phyloP scores from a whole-genome alignment of 352 stramenopile species.

The Blastocystis hominis region DNA sequence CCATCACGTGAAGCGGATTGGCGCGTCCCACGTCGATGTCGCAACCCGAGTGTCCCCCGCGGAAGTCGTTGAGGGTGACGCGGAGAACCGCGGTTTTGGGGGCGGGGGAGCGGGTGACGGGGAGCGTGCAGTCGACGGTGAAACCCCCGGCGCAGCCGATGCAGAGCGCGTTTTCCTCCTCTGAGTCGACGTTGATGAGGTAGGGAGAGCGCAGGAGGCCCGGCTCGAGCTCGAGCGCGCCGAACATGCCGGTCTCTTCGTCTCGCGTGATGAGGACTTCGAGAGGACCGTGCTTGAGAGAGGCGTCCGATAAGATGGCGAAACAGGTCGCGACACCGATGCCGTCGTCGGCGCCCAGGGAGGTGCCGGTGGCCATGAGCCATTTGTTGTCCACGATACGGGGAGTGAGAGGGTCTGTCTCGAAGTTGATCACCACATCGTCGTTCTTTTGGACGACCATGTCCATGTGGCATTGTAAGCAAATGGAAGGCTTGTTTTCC shows the following conservation, averaged over 20 bases:
- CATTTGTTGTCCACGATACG: conserved; percentile 25
- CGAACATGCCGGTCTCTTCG: conserved; percentile 35
- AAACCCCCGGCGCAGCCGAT: conserved; percentile 49
- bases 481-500: conserved; percentile 28
- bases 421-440: conserved; percentile 42
- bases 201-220: conserved; percentile 2
- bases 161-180: conserved; percentile 33
- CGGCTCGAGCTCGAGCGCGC: background rate
- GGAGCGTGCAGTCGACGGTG: background rate
- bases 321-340: conserved; percentile 34
- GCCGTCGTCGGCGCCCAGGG: conserved; percentile 17
- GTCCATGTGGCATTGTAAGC: conserved; percentile 50
- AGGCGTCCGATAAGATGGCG: conserved; percentile 36
- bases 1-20: conserved; percentile 25
- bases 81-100: background rate
- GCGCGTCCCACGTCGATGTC: conserved; percentile 37
- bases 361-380: conserved; percentile 23
- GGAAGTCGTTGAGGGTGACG: conserved; percentile 4
- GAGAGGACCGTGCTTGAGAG: conserved; percentile 34
- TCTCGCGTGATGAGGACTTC: conserved; percentile 43
- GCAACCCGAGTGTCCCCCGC: conserved; percentile 7
- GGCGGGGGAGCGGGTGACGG: background rate
- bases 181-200: conserved; percentile 43
- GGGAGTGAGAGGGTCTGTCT: conserved; percentile 26
- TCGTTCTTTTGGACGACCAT: conserved; percentile 53